Conservation (phyloP, 2,329 filamentous ascomycete species). For the Stachybotrys chartarum region DNA sequence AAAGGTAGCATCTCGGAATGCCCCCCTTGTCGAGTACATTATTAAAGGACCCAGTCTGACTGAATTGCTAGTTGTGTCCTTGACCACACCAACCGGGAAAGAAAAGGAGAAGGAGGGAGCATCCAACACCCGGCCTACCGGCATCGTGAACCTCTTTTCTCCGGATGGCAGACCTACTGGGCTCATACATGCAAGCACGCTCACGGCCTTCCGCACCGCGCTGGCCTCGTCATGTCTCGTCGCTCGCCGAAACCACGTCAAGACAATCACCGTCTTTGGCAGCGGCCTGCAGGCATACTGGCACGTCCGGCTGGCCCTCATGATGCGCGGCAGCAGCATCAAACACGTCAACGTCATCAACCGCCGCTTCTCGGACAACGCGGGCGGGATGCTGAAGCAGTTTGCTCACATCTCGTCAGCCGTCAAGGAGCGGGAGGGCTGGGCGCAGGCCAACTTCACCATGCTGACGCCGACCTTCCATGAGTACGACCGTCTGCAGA, state of each 20-base stretch:
- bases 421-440: constrained; percentile 52
- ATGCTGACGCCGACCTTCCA: constrained; percentile 63
- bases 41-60: background rate
- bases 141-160: constrained; percentile 62
- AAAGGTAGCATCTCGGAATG: constrained; percentile 42
- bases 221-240: constrained; percentile 63
- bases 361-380: constrained; percentile 56
- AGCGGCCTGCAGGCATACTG: constrained; percentile 88
- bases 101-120: constrained; percentile 13
- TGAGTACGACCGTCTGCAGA: constrained; percentile 59
- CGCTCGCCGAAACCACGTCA: constrained; percentile 58
- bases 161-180: constrained; percentile 56
- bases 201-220: constrained; percentile 77
- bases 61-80: constrained; percentile 50
- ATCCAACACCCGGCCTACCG: constrained; percentile 44
- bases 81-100: constrained; percentile 34
- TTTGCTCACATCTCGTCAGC: constrained; percentile 35
- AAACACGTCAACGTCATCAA: constrained; percentile 80
- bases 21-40: background rate
- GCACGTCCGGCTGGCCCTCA: constrained; percentile 79
- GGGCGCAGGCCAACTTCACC: constrained; percentile 59
- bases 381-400: constrained; percentile 40
- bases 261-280: constrained; percentile 77
- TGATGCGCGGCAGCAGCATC: constrained; percentile 64
- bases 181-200: constrained; percentile 63